Evolutionary conservation across 192 early-diverging fungal genomes (phyloP).

Genomic region (Coemansia guatemalensis): DNA sequence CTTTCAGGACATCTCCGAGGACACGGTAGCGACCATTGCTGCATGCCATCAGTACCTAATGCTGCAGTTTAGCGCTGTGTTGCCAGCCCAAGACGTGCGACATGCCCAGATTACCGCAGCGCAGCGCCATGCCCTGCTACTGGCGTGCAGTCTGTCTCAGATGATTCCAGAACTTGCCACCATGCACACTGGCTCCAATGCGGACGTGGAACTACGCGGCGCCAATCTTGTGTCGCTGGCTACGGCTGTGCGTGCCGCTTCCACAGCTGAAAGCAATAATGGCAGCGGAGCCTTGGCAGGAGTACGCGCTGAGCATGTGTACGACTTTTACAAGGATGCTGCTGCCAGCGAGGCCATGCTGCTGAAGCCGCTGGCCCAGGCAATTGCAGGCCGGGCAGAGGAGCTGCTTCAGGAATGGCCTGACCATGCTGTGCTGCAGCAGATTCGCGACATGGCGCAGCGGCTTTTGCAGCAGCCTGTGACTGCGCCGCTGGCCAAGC

Average conservation of each 20-base stretch:
- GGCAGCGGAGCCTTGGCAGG: constrained; percentile 7
- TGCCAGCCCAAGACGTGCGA: constrained; percentile 11
- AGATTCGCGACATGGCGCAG: constrained; percentile 63
- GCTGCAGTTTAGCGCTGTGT: constrained; percentile 44
- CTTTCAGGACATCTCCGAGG: constrained; percentile 51
- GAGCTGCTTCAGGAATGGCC: constrained; percentile 83
- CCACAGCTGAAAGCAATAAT: neutral
- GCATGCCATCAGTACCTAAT: constrained; percentile 57
- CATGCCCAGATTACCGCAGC: constrained; percentile 16
- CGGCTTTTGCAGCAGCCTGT: constrained; percentile 69
- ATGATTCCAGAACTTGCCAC: constrained; percentile 18
- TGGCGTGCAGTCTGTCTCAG: constrained; percentile 26
- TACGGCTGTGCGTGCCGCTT: constrained; percentile 16
- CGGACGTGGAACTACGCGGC: constrained; percentile 28
- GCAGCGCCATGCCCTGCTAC: constrained; percentile 23
- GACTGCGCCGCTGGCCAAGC: constrained; percentile 80
- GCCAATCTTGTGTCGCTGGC: constrained; percentile 40
- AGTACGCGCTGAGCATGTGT: constrained; percentile 47
- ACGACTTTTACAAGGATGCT: constrained; percentile 89
- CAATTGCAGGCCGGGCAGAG: constrained; percentile 59
- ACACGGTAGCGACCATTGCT: constrained; percentile 50
- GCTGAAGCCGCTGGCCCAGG: constrained; percentile 61
- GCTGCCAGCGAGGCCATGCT: constrained; percentile 72
- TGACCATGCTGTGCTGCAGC: constrained; percentile 83
- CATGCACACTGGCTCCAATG: neutral